A percentile compares a stretch with the other conserved stretches of the same genome.
These are phyloP conservation scores for Candida nitratophila DNA, from an alignment of 805 yeast genomes.

Conservation along the genomic window DNA sequence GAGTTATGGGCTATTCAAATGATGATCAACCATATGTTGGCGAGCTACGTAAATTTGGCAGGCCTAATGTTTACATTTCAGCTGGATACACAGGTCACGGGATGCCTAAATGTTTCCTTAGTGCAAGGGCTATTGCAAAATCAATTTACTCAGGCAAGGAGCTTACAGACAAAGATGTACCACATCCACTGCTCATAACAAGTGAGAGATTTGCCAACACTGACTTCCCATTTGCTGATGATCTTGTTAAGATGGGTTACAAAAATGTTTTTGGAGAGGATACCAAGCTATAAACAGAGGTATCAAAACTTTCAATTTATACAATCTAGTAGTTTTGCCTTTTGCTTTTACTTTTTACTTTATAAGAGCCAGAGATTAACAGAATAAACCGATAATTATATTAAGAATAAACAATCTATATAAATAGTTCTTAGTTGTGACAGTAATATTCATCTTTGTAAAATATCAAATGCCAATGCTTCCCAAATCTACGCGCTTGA, in stretches of 20 bases:
- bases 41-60: constrained; percentile 19
- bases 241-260: constrained; percentile 2
- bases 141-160: constrained; percentile 2
- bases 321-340: too few species aligned
- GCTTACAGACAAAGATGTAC: constrained; percentile 5
- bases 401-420: not conserved
- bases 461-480: too few species aligned
- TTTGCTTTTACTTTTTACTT: too few species aligned
- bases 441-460: not conserved
- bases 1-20: constrained; percentile 39
- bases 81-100: constrained; percentile 49
- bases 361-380: too few species aligned
- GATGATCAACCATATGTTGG: constrained; percentile 39
- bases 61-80: constrained; percentile 27
- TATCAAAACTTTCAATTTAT: too few species aligned
- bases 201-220: constrained; percentile 4
- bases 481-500: constrained; percentile 15
- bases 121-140: constrained; percentile 32
- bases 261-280: not conserved
- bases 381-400: not conserved
- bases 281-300: not conserved
- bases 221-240: constrained; percentile 1
- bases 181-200: constrained; percentile 7
- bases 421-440: not conserved
- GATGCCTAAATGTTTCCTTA: constrained; percentile 38